These are phyloP conservation scores for Ceratocystis albifundus DNA, from an alignment of 2,329 filamentous ascomycete species.

Conservation along the genomic window DNA sequence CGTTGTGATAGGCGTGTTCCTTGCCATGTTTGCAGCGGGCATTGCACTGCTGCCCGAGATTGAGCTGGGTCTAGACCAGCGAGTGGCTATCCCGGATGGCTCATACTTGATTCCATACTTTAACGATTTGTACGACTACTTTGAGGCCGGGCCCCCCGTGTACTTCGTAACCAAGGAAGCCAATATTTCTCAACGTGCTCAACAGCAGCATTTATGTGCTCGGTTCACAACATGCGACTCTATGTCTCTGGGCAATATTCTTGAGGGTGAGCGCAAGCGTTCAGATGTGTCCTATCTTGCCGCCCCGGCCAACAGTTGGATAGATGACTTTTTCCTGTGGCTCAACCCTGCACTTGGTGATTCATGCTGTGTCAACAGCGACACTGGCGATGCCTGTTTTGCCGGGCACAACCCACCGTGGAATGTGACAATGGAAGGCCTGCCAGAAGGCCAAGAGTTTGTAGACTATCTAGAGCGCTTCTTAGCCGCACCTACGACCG, in stretches of 20 bases:
- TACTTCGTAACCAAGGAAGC: conserved; percentile 84
- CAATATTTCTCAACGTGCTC: conserved; percentile 61
- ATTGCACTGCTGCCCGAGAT: conserved; percentile 76
- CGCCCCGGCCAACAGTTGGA: conserved; percentile 82
- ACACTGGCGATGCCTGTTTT: conserved; percentile 58
- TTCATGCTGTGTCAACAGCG: conserved; percentile 55
- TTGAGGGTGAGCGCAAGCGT: conserved; percentile 90
- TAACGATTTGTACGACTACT: conserved; percentile 87
- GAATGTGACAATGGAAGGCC: conserved; percentile 80
- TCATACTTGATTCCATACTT: conserved; percentile 96
- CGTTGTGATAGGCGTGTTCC: conserved; percentile 64
- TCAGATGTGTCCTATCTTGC: conserved; percentile 78
- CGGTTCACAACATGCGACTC: conserved; percentile 80
- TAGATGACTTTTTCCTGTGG: conserved; percentile 95
- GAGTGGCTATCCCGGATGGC: conserved; percentile 83
- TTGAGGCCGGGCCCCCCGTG: conserved; percentile 82
- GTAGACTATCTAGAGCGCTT: conserved; percentile 75
- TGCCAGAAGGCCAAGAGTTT: conserved; percentile 91
- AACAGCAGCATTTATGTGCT: conserved; percentile 81
- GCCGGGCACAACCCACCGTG: conserved; percentile 63
- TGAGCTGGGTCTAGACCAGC: conserved; percentile 80
- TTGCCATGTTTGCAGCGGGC: conserved; percentile 76
- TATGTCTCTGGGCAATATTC: conserved; percentile 72
- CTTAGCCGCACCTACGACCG: conserved; percentile 65
- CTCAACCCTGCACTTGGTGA: conserved; percentile 72